phyloP scores from a whole-genome alignment of 2,329 filamentous ascomycete genomes.

The Ambrosiella cleistominuta region DNA sequence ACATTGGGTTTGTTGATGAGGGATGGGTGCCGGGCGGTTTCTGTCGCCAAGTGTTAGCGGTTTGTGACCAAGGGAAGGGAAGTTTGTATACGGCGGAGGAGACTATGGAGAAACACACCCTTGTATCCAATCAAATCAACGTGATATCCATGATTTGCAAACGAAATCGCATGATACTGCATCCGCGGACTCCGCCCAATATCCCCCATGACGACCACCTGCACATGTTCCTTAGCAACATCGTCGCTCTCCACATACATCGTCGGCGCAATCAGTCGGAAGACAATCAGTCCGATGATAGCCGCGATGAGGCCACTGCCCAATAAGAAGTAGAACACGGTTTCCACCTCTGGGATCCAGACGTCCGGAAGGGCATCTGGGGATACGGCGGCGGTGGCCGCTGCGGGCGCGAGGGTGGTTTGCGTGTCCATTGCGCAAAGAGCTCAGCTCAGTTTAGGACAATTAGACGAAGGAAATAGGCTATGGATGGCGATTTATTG shows the following conservation, averaged over 20 bases:
- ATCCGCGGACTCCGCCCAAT: constrained; percentile 92
- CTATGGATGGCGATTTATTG: too few relatives aligned
- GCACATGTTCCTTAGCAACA: constrained; percentile 33
- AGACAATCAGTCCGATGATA: constrained; percentile 6
- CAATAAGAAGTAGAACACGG: constrained; percentile 10
- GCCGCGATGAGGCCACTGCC: constrained; percentile 3
- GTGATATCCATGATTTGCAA: constrained; percentile 61
- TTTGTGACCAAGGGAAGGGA: neutral
- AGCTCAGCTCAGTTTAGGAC: too few relatives aligned
- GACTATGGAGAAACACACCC: constrained; percentile 31
- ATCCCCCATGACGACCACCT: constrained; percentile 84
- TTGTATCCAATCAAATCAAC: constrained; percentile 81
- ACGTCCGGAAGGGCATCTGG: constrained; percentile 1
- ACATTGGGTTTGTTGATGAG: constrained; percentile 53
- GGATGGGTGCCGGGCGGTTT: constrained; percentile 67
- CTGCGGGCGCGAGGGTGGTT: neutral
- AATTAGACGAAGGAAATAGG: too few relatives aligned
- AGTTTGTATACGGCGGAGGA: neutral
- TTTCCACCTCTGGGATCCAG: constrained; percentile 11
- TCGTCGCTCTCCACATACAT: constrained; percentile 21
- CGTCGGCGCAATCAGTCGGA: constrained; percentile 19
- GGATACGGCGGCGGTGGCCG: neutral
- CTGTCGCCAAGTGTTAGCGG: constrained; percentile 23
- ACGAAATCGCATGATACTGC: constrained; percentile 93
- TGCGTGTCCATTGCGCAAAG: too few relatives aligned